phyloP scores from a whole-genome alignment of 129 eudicot species.

The Escallonia herrerae region DNA sequence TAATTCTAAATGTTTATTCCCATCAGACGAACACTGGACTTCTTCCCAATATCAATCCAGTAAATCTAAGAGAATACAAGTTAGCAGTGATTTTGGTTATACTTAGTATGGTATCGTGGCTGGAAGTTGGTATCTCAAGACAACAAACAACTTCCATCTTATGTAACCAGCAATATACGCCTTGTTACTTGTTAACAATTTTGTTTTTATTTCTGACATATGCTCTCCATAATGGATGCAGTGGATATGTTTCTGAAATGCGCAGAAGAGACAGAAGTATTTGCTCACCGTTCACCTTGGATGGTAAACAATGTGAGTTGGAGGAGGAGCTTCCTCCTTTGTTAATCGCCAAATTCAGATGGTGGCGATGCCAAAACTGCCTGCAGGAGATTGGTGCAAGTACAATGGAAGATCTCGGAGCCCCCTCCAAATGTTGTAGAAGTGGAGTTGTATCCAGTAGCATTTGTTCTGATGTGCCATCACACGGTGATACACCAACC shows the following conservation, averaged over 20 bases:
- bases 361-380: constrained; percentile 58
- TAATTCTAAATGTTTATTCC: no score
- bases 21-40: no score
- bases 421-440: constrained; percentile 8
- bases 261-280: constrained; percentile 39
- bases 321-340: constrained; percentile 57
- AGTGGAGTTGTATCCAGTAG: constrained; percentile 2
- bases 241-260: constrained; percentile 70
- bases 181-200: background rate
- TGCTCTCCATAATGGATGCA: constrained; percentile 31
- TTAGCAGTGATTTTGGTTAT: background rate
- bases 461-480: background rate
- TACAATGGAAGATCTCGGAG: constrained; percentile 17
- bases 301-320: background rate
- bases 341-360: constrained; percentile 41
- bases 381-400: constrained; percentile 16
- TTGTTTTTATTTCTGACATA: constrained; percentile 1
- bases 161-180: background rate
- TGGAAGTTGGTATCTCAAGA: background rate
- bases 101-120: background rate
- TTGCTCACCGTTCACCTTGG: constrained; percentile 33
- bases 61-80: background rate
- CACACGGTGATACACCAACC: background rate
- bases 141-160: background rate
- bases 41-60: no score